Evolutionary conservation across 805 yeast species (phyloP), one percentile per base, ranked within the genome.

Genomic region (Lachancea cidri): DNA sequence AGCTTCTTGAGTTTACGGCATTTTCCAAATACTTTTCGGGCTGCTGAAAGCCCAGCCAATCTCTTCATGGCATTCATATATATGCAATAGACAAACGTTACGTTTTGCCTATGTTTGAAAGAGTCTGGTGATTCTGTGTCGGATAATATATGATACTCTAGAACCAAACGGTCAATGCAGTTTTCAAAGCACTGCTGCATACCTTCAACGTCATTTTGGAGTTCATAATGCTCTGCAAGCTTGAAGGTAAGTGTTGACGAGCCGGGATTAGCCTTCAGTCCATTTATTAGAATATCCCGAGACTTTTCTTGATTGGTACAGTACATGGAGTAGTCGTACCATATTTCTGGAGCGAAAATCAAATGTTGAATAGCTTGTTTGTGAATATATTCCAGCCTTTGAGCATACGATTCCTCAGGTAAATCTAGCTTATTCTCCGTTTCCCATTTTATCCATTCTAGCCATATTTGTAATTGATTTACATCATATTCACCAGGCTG

Each of bases 381-480:
- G 59, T 76, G 86, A n/a, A 82, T 83, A 56, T 79, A 85, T 27
- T 73, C 73, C 11, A 88, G 69, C 54, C 98, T 73, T 38, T 69
- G 68, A 19, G 71, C 67, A 17, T 80, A 55, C 4, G 62, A 53
- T 8, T 71, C 76, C 18, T 74, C 77, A 5, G 72, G 67, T 17
- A 84, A 60, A 17, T 76, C 78, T 46, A 89, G 60, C 34, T 80
- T 82, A 59, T 93, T 89, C 33, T 68, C 66, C 49, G 72, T 73
- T 55, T 93, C 98, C 78, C 93, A 84, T 6, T 71, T 71, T 25
- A 88, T 73, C 96, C 96, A 86, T 13, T 70, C 65, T 34, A 71
- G 63, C 93, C 95, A 88, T 17, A 69, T 59, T 2, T 60, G 60
- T 16, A 81, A 52, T 57, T 85, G 71, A 7, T 20, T 36, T 31